Base-by-base conservation (phyloP, 2,329 filamentous ascomycete species). In the Zasmidium cellare region DNA sequence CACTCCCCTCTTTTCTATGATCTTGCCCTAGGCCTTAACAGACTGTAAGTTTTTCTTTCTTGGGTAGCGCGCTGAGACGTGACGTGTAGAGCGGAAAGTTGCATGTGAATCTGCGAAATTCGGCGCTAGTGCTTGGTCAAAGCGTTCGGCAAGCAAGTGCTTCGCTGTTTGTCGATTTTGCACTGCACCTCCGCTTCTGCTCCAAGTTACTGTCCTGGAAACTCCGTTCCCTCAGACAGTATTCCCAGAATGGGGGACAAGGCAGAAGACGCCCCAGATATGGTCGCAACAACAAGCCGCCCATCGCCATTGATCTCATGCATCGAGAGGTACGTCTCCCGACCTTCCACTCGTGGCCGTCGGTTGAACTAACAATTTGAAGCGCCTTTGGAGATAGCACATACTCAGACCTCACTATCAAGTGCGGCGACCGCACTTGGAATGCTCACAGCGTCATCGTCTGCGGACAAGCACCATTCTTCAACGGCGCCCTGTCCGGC, bases 371-470 rank as follows among this genome's bases (percentile, higher is more conserved):
- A 14, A 41, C 35, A 14, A 41, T 3, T 9, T 18, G 7, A 6
- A 41, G 35, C 5, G 35, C 35, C 16, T 41, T 41, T 14, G 35
- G 35, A 18, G 22, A 45, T n/a, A 38, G 31, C n/a, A 19, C 20
- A 18, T 66, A 65, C 55, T 55, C 60, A 6, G 66, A 70, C 28
- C 46, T 70, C 2, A 61, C 47, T 16, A 60, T 70, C 58, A 55
- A 35, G 9, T 67, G 67, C 45, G 60, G 63, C 3, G 53, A 56
- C 14, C 51, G 54, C 35, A 52, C 22, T 14, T 66, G 60, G 55
- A 50, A 49, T 19, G 67, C 66, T 3, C 65, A 69, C 51, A 67
- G 67, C 46, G 46, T 38, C 3, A 58, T 67, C 22, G 45, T 70
- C 11, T 69, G 66, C 28, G 2, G 58, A 11, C 65, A 64, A 19